These are phyloP conservation scores for Lachancea nothofagi DNA, from an alignment of 805 yeast genomes.

Conservation along the genomic window DNA sequence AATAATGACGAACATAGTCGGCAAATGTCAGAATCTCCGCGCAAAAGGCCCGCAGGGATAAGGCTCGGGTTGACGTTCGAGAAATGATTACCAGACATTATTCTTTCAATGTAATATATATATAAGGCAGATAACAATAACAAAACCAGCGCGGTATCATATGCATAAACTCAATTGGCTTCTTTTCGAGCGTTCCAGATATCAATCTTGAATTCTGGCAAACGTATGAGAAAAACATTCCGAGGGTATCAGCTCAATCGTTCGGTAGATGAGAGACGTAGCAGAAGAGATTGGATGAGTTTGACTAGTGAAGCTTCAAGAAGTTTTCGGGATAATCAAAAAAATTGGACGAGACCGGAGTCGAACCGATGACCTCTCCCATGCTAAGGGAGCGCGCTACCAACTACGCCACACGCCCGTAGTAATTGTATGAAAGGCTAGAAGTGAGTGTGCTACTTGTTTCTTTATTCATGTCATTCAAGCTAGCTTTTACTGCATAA, in stretches of 20 bases:
- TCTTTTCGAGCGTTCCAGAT: too few relatives aligned
- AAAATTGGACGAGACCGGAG: conserved; percentile 31
- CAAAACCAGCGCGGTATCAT: too few relatives aligned
- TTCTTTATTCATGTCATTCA: too few relatives aligned
- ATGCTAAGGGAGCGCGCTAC: conserved; percentile 73
- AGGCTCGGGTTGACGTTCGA: conserved; percentile 6
- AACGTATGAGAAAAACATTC: too few relatives aligned
- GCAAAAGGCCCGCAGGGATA: conserved; percentile 7
- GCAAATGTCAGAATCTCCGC: conserved; percentile 2
- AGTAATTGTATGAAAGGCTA: not conserved
- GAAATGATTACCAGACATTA: not conserved
- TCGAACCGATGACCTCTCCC: conserved; percentile 73
- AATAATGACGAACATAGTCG: conserved; percentile 1
- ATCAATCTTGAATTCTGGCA: too few relatives aligned
- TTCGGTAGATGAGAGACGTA: too few relatives aligned
- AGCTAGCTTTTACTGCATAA: too few relatives aligned
- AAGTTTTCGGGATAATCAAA: conserved; percentile 2
- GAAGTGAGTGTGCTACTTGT: too few relatives aligned
- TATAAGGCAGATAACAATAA: not conserved
- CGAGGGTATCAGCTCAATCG: too few relatives aligned
- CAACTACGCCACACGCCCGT: conserved; percentile 72
- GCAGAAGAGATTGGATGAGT: too few relatives aligned
- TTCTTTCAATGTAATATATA: conserved; percentile 5
- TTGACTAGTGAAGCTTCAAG: too few relatives aligned
- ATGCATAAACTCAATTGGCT: too few relatives aligned